These are phyloP conservation scores for Salicornia ramosissima DNA, from an alignment of 148 eudicot species.

Conservation along the genomic window DNA sequence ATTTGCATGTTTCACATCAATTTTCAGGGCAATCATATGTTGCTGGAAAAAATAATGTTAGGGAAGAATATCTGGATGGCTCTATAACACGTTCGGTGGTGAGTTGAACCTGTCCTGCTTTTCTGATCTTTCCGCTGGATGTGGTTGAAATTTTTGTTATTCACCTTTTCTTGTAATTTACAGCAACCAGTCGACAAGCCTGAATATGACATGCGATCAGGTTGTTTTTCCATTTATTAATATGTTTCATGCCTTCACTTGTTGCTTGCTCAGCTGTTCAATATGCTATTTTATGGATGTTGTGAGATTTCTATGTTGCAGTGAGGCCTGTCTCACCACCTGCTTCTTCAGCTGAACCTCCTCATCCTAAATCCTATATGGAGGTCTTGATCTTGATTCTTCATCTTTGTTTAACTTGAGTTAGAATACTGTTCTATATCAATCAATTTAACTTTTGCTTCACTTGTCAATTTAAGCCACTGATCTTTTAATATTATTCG, in stretches of 20 bases:
- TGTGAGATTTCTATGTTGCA: constrained; percentile 33
- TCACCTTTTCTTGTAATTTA: constrained; percentile 10
- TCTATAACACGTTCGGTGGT: constrained; percentile 51
- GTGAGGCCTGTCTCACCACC: constrained; percentile 66
- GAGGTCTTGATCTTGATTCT: constrained; percentile 40
- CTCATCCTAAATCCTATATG: constrained; percentile 70
- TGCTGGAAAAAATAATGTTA: constrained; percentile 35
- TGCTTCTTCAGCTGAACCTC: constrained; percentile 53
- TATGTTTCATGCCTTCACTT: no score
- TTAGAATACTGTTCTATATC: background rate
- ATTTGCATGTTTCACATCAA: constrained; percentile 6
- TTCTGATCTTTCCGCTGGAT: constrained; percentile 4
- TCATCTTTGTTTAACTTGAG: background rate
- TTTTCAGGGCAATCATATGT: constrained; percentile 43
- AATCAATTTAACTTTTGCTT: background rate
- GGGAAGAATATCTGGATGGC: constrained; percentile 50
- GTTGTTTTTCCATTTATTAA: constrained; percentile 26
- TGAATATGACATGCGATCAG: constrained; percentile 54
- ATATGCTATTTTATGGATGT: constrained; percentile 1
- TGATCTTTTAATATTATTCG: constrained; percentile 18
- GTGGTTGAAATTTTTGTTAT: background rate
- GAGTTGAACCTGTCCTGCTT: constrained; percentile 23
- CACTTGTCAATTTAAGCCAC: constrained; percentile 8
- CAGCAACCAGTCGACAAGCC: constrained; percentile 46
- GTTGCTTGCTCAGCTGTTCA: background rate